A percentile compares a stretch with the other conserved stretches of the same genome.
These are phyloP conservation scores for Magnolia changhungtana DNA, from an alignment of 164 flowering plant genomes.

Conservation along the genomic window DNA sequence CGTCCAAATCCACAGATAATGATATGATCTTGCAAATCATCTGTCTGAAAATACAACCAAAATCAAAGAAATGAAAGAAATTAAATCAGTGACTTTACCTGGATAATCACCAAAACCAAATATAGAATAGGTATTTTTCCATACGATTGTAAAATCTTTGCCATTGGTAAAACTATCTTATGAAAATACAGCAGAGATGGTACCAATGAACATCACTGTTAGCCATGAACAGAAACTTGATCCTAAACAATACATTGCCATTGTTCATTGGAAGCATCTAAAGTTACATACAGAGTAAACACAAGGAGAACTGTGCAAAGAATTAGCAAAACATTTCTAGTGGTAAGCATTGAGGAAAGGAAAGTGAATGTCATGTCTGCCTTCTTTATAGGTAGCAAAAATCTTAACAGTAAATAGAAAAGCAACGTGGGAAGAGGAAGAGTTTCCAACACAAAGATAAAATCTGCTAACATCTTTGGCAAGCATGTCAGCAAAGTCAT, in stretches of 20 bases:
- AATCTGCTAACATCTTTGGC: too few species aligned
- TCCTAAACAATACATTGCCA: background rate
- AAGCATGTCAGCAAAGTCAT: too few species aligned
- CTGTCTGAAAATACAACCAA: slow-evolving; percentile 64
- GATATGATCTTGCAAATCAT: slow-evolving; percentile 99
- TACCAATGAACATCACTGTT: background rate
- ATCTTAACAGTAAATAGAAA: too few species aligned
- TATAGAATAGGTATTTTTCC: background rate
- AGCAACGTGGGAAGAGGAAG: too few species aligned
- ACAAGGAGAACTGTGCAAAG: background rate
- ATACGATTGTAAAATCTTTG: background rate
- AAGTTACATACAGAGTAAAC: background rate
- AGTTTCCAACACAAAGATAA: too few species aligned
- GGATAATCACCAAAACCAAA: background rate
- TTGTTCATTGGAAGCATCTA: background rate
- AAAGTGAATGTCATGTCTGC: background rate
- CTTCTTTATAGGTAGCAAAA: too few species aligned
- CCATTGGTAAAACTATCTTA: background rate
- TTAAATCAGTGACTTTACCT: background rate
- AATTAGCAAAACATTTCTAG: background rate
- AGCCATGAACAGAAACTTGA: background rate
- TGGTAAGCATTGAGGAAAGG: background rate
- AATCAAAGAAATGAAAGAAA: background rate
- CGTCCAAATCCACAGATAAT: slow-evolving; percentile 99
- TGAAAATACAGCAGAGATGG: background rate